Conservation (phyloP, 2,329 filamentous ascomycete genomes). For the Stromatinia cepivora region DNA sequence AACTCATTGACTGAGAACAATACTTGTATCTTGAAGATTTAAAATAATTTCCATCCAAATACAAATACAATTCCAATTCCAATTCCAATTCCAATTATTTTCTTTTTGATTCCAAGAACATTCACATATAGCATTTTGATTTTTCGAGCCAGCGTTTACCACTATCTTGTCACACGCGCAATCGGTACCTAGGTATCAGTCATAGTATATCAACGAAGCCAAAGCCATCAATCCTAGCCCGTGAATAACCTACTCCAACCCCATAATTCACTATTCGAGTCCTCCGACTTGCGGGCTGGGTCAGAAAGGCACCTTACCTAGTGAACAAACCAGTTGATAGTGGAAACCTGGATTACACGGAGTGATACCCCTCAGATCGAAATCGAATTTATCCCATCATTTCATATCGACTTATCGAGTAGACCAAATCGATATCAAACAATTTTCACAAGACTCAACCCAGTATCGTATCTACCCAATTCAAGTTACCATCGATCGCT, state of each 20-base stretch:
- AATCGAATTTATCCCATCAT: too few relatives aligned
- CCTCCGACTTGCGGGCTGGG: too few relatives aligned
- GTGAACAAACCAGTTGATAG: too few relatives aligned
- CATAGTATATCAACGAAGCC: background rate
- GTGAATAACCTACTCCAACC: too few relatives aligned
- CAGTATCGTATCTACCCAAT: background rate
- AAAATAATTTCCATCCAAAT: background rate
- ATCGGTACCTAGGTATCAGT: background rate
- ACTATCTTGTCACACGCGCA: conserved; percentile 5
- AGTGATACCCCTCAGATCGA: too few relatives aligned
- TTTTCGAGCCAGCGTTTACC: background rate
- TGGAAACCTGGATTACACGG: too few relatives aligned
- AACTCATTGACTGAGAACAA: background rate
- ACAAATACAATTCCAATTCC: background rate
- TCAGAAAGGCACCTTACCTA: too few relatives aligned
- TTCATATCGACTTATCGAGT: too few relatives aligned
- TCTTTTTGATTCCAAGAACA: background rate
- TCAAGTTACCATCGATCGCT: background rate
- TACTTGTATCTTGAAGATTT: background rate
- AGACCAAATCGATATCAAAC: too few relatives aligned
- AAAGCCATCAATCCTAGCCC: too few relatives aligned
- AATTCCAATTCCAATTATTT: background rate
- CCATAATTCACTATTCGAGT: background rate
- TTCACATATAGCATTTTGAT: background rate
- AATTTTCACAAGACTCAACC: too few relatives aligned